Base-by-base conservation (phyloP, 805 yeast genomes). In the Blastobotrys parvus region DNA sequence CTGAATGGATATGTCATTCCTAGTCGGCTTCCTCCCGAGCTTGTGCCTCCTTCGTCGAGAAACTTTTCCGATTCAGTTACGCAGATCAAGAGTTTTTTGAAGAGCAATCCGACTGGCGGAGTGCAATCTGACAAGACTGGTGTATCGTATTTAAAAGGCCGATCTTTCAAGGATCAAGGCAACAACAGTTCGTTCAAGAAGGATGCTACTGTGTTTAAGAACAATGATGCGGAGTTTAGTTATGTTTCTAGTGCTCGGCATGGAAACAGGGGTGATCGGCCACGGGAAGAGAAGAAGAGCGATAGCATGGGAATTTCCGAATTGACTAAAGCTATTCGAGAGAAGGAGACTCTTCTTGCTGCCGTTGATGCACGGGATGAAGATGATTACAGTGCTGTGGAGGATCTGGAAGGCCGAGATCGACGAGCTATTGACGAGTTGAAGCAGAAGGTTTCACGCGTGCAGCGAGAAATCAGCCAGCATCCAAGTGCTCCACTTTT, bases 1-100 rank as follows among this genome's bases (percentile, higher is more conserved):
- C 68, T 90, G 58, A 89, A 88, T 57, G 97, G 97, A 2, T 78
- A 76, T 50, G 86, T 82, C n/a, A 65, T 92, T 40, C 98, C 98
- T 19, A 59, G 70, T 38, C 69, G 78, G 43, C 71, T 90, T 42
- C 97, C 97, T 2, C 87, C 94, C 2, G 94, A 88, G 57, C 73
- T 90, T 50, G 68, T 88, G 23, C 97, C 98, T 5, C 94, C 95
- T 2, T 82, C 94, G 5, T 74, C 82, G 31, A 77, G 79, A 54
- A 71, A 82, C 46, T 65, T 92, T 46, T 81, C 83, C 49, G 86
- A 80, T 51, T 74, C 82, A 13, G 74, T 82, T 60, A 72, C 72
- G 54, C 75, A 78, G 41, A 76, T 88, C 60, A 90, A 89, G 62
- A 74, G 78, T 43, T 73, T 75, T 35, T 65, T 84, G 54, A 72